These are phyloP conservation scores for Colletotrichum salicis DNA, from an alignment of 2,329 filamentous ascomycete species.

Conservation along the genomic window DNA sequence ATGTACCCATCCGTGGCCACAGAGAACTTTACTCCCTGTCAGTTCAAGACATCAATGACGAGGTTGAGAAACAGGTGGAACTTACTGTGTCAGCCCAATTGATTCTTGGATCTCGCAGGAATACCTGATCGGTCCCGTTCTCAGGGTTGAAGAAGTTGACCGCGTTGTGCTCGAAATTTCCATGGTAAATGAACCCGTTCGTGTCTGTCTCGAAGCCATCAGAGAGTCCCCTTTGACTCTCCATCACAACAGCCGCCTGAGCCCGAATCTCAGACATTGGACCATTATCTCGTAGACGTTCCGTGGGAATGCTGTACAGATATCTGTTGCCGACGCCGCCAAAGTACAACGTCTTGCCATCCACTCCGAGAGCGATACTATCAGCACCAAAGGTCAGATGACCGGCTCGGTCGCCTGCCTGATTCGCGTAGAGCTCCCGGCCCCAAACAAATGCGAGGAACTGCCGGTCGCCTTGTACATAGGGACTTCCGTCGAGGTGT, in stretches of 20 bases:
- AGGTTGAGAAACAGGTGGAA: not conserved
- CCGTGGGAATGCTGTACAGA: conserved; percentile 10
- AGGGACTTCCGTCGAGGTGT: conserved; percentile 9
- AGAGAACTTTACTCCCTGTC: not conserved
- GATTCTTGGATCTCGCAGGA: conserved; percentile 5
- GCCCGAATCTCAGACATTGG: not conserved
- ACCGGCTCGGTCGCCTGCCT: not conserved
- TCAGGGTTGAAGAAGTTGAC: conserved; percentile 12
- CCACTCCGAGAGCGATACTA: not conserved
- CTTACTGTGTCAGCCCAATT: conserved; percentile 17
- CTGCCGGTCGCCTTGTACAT: conserved; percentile 11
- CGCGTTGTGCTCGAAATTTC: conserved; percentile 6
- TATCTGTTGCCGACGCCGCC: conserved; percentile 16
- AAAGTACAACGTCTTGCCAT: conserved; percentile 7
- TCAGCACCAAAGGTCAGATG: conserved; percentile 6
- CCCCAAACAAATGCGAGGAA: conserved; percentile 16
- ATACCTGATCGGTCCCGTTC: conserved; percentile 8
- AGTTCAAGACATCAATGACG: not conserved
- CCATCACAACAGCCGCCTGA: conserved; percentile 1
- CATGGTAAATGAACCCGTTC: conserved; percentile 16
- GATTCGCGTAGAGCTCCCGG: conserved; percentile 1
- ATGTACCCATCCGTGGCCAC: conserved; percentile 9
- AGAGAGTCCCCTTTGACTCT: conserved; percentile 8
- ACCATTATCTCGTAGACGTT: conserved; percentile 2
- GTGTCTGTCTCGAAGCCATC: conserved; percentile 15